These are phyloP conservation scores for Candida coquimbonensis DNA, from an alignment of 805 yeast species.

Conservation along the genomic window DNA sequence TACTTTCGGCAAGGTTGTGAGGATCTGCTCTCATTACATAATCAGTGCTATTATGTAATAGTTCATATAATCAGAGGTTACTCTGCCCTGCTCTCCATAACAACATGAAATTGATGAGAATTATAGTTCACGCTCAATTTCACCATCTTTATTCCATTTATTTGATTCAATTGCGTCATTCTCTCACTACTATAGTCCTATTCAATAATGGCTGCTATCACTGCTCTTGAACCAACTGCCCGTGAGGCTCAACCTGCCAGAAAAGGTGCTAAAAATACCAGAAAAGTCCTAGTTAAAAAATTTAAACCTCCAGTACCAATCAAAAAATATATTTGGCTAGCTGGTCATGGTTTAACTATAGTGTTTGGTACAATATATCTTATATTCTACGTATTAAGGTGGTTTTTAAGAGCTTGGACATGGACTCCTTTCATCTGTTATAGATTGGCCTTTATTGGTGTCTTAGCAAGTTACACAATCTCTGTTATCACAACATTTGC, in stretches of 20 bases:
- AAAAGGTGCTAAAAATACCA: slow-evolving; percentile 19
- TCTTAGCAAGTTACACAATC: slow-evolving; percentile 42
- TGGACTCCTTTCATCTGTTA: slow-evolving; percentile 46
- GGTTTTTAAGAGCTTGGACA: slow-evolving; percentile 21
- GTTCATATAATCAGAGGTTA: too few species aligned
- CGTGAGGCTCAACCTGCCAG: slow-evolving; percentile 12
- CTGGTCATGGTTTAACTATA: slow-evolving; percentile 44
- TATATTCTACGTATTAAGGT: slow-evolving; percentile 25
- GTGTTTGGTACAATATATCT: slow-evolving; percentile 34
- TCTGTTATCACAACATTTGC: slow-evolving; percentile 56
- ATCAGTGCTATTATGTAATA: too few species aligned
- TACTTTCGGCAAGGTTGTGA: too few species aligned
- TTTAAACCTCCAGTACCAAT: slow-evolving; percentile 29
- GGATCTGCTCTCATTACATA: too few species aligned
- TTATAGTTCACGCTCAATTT: too few species aligned
- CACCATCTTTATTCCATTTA: too few species aligned
- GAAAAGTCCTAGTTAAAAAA: slow-evolving; percentile 31
- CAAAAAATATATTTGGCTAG: slow-evolving; percentile 46
- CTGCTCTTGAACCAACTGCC: slow-evolving; percentile 10
- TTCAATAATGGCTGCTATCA: slow-evolving; percentile 3
- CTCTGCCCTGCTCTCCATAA: too few species aligned
- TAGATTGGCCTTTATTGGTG: slow-evolving; percentile 50
- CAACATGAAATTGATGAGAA: too few species aligned
- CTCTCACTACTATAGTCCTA: neutral
- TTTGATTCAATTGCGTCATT: too few species aligned